Evolutionary conservation across 2,329 filamentous ascomycete genomes (phyloP).

Genomic region (Hypoxylon sp.): DNA sequence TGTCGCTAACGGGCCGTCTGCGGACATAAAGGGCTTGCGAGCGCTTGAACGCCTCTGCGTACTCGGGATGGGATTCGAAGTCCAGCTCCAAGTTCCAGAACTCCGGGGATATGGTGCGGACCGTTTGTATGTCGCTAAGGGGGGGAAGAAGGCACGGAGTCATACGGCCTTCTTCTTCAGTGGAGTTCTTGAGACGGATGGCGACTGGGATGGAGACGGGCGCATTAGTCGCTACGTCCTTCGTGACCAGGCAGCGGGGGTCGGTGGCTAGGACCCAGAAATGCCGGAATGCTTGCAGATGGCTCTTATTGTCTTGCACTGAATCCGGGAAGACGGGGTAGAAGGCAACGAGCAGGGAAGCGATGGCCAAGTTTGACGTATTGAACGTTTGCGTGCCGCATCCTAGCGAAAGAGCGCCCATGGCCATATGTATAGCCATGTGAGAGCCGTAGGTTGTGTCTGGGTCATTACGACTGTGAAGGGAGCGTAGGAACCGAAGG

Average conservation of each 20-base stretch:
- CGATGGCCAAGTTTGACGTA: slow-evolving; percentile 87
- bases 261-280: slow-evolving; percentile 97
- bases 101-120: slow-evolving; percentile 70
- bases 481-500: slow-evolving; percentile 84
- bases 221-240: slow-evolving; percentile 86
- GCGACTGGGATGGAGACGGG: slow-evolving; percentile 80
- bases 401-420: slow-evolving; percentile 90
- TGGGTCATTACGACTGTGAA: slow-evolving; percentile 87
- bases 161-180: slow-evolving; percentile 56
- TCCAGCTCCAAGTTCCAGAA: slow-evolving; percentile 88
- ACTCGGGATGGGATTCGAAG: slow-evolving; percentile 72
- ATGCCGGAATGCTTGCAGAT: slow-evolving; percentile 95
- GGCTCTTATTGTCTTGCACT: slow-evolving; percentile 93
- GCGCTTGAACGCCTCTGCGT: slow-evolving; percentile 73
- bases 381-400: slow-evolving; percentile 94
- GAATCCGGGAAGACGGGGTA: slow-evolving; percentile 92
- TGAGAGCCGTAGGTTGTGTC: slow-evolving; percentile 94
- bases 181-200: slow-evolving; percentile 66
- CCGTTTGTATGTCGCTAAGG: slow-evolving; percentile 69
- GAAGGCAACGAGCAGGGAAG: slow-evolving; percentile 87
- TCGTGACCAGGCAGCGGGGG: slow-evolving; percentile 86
- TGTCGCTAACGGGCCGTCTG: slow-evolving; percentile 75
- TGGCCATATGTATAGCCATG: slow-evolving; percentile 89
- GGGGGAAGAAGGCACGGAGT: slow-evolving; percentile 74
- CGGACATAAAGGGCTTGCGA: slow-evolving; percentile 82